A percentile compares a stretch with the other conserved stretches of the same genome.
Evolutionary conservation across 257 asterid species (phyloP).

Genomic region (Solanum ahanhuiri): DNA sequence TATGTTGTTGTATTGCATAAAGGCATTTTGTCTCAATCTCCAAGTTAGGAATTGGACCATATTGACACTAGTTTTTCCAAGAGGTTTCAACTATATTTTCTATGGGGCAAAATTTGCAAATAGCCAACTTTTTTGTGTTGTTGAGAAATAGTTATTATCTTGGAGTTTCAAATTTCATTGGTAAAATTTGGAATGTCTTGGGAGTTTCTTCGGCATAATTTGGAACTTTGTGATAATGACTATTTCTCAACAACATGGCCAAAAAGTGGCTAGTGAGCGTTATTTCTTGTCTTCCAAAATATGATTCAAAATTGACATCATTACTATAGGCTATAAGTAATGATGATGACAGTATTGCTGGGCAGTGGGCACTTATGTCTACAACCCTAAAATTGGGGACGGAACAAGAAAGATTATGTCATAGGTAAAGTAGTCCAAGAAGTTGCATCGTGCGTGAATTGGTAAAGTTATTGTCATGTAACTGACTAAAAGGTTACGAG

Average conservation of each 20-base stretch:
- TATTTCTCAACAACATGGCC: background rate
- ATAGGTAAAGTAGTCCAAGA: background rate
- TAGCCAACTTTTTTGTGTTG: background rate
- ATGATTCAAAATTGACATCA: background rate
- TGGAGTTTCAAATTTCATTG: background rate
- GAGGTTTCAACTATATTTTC: background rate
- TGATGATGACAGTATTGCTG: background rate
- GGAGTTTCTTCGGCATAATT: background rate
- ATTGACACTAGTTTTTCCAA: background rate
- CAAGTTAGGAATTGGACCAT: background rate
- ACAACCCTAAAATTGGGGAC: background rate
- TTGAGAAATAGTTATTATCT: background rate
- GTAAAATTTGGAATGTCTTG: background rate
- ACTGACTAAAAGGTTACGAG: accelerated
- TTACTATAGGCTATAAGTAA: background rate
- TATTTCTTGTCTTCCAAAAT: background rate
- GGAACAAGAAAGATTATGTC: background rate
- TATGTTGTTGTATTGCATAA: background rate
- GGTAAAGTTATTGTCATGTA: background rate
- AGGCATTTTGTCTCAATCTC: background rate
- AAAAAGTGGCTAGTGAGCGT: background rate
- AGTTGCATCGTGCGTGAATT: background rate
- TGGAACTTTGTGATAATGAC: background rate
- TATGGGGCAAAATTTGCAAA: background rate
- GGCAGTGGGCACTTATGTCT: background rate